Conservation (phyloP, 495 filamentous ascomycete genomes). For the Hypoxylon fuscum region DNA sequence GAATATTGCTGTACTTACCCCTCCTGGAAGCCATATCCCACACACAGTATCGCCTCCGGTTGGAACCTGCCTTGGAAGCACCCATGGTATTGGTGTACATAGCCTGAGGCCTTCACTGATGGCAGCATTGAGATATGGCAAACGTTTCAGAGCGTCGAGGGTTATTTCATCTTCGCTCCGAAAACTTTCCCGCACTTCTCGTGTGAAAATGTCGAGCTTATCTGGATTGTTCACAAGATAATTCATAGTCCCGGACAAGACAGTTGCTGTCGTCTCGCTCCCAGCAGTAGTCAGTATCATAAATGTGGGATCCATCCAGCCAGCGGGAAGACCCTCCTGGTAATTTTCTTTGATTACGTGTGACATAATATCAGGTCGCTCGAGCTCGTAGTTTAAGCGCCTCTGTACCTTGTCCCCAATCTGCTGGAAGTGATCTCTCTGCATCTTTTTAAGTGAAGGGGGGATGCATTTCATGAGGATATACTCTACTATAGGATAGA, state of each 20-base stretch:
- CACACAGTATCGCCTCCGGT: conserved; percentile 45
- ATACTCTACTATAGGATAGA: conserved; percentile 43
- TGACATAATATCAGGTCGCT: conserved; percentile 39
- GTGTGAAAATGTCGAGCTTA: conserved; percentile 45
- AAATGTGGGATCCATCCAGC: conserved; percentile 55
- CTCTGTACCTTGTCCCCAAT: conserved; percentile 53
- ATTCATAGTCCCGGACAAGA: conserved; percentile 58
- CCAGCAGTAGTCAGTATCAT: conserved; percentile 52
- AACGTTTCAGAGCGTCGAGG: conserved; percentile 45
- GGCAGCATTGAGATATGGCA: conserved; percentile 56
- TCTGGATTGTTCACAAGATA: conserved; percentile 57
- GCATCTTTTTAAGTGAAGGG: conserved; percentile 37
- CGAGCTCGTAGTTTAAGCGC: conserved; percentile 43
- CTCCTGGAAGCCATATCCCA: conserved; percentile 40
- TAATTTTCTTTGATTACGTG: conserved; percentile 18
- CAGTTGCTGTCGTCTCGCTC: conserved; percentile 66
- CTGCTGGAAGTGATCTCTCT: conserved; percentile 45
- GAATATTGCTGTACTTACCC: conserved; percentile 27
- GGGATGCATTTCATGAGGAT: conserved; percentile 46
- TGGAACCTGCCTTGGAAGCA: conserved; percentile 45
- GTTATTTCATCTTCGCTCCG: conserved; percentile 52
- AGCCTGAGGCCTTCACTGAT: conserved; percentile 58
- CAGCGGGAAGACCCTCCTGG: conserved; percentile 23
- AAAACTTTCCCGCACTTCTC: conserved; percentile 60
- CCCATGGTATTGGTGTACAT: conserved; percentile 45